Percentiles rank a stretch among this genome's conserved stretches.
Evolutionary conservation across 352 stramenopile species (phyloP).

Genomic region (Discostella stelligera): DNA sequence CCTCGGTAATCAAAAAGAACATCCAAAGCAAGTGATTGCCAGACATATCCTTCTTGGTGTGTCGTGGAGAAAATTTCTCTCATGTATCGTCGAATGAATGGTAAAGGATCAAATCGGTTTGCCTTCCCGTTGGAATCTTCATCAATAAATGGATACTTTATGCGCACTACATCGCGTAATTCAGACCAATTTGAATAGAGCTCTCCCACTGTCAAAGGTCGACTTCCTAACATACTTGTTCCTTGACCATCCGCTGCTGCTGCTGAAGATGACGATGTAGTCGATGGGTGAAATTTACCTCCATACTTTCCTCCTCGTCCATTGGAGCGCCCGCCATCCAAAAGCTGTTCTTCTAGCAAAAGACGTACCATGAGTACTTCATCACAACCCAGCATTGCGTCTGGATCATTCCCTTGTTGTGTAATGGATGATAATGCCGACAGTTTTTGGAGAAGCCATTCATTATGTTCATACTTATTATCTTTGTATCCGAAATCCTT

Average conservation of each 20-base stretch:
- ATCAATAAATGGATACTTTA: slow-evolving; percentile 46
- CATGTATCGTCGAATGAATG: slow-evolving; percentile 34
- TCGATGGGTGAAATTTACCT: slow-evolving; percentile 52
- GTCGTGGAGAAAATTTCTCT: slow-evolving; percentile 3
- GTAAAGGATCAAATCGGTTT: slow-evolving; percentile 33
- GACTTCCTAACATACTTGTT: slow-evolving; percentile 58
- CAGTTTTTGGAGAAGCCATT: slow-evolving; percentile 47
- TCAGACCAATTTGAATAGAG: slow-evolving; percentile 68
- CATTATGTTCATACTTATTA: slow-evolving; percentile 18
- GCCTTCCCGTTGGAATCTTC: slow-evolving; percentile 17
- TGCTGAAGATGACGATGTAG: not conserved
- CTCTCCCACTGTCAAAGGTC: slow-evolving; percentile 71
- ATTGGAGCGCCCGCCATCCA: slow-evolving; percentile 65
- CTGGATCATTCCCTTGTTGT: slow-evolving; percentile 35
- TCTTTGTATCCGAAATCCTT: not conserved
- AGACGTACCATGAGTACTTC: slow-evolving; percentile 51
- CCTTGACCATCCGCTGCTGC: slow-evolving; percentile 8
- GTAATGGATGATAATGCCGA: slow-evolving; percentile 45
- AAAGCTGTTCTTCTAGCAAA: slow-evolving; percentile 68
- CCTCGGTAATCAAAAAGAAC: slow-evolving; percentile 28
- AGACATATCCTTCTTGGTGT: not conserved
- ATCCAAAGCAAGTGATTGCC: slow-evolving; percentile 38
- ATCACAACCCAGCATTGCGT: slow-evolving; percentile 43
- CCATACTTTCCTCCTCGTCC: slow-evolving; percentile 65
- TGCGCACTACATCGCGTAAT: slow-evolving; percentile 38